Conservation (phyloP, 331 rosid species). For the Dryas integrifolia region DNA sequence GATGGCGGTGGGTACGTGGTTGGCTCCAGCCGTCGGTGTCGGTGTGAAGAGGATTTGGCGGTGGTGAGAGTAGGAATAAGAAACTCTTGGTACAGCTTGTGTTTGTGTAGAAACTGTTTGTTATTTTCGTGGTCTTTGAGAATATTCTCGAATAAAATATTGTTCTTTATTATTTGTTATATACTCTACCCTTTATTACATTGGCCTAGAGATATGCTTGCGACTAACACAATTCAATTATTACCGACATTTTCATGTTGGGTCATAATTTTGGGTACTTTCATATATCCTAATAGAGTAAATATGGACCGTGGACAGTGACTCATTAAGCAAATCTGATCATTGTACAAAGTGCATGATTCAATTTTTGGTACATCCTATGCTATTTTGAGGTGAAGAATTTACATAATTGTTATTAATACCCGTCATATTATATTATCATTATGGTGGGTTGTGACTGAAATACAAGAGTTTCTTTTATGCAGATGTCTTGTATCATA, state of each 20-base stretch:
- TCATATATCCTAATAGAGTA: no score
- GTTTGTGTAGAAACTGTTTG: not conserved
- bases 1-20: conserved; percentile 16
- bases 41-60: conserved; percentile 22
- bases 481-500: no score
- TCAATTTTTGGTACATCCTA: no score
- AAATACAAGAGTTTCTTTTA: no score
- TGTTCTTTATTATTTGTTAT: conserved; percentile 2
- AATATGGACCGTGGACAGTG: no score
- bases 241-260: not conserved
- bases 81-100: conserved; percentile 16
- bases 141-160: conserved; percentile 20
- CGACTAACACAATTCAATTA: not conserved
- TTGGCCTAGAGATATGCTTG: not conserved
- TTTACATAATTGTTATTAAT: no score
- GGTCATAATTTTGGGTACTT: not conserved
- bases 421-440: no score
- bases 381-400: no score
- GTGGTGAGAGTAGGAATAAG: conserved; percentile 6
- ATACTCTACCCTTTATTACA: not conserved
- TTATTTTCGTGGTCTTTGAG: conserved; percentile 15
- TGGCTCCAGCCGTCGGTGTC: conserved; percentile 39
- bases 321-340: no score
- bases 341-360: no score
- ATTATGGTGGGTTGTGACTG: no score